phyloP scores from a whole-genome alignment of 306 rosid genomes.

The Morella rubra region DNA sequence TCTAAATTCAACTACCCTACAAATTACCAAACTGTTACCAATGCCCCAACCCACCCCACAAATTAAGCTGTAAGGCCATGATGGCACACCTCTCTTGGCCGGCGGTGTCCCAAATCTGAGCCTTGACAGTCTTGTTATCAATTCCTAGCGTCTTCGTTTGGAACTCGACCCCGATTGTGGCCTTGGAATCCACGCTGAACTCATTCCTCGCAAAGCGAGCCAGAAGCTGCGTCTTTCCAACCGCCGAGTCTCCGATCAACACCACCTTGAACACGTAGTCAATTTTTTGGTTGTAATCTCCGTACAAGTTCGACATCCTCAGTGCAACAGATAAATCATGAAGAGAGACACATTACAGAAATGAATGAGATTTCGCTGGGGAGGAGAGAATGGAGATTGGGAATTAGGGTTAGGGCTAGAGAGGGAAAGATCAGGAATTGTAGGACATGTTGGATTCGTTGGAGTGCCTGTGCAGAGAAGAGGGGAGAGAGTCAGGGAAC shows the following conservation, averaged over 20 bases:
- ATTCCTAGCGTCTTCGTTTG: slow-evolving; percentile 83
- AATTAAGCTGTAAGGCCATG: neutral
- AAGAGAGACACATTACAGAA: no score
- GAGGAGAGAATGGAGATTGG: neutral
- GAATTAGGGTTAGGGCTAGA: slow-evolving; percentile 28
- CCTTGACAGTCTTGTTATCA: slow-evolving; percentile 75
- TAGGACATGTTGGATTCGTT: slow-evolving; percentile 9
- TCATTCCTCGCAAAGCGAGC: slow-evolving; percentile 81
- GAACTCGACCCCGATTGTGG: slow-evolving; percentile 94
- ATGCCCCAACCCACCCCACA: neutral
- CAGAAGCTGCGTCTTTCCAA: slow-evolving; percentile 86
- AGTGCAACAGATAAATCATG: slow-evolving; percentile 11
- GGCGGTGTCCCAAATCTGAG: slow-evolving; percentile 97
- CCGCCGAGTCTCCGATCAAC: slow-evolving; percentile 91
- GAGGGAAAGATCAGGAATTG: slow-evolving; percentile 22
- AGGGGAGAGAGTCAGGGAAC: slow-evolving; percentile 15
- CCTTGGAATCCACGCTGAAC: slow-evolving; percentile 76
- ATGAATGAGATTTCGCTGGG: neutral
- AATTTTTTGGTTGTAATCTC: slow-evolving; percentile 73
- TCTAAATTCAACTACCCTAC: neutral
- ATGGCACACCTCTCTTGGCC: slow-evolving; percentile 84
- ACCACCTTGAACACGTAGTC: slow-evolving; percentile 96
- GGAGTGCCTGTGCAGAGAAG: neutral
- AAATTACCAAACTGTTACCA: neutral
- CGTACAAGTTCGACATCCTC: slow-evolving; percentile 79